Evolutionary conservation across 106 monocot species (phyloP).

Genomic region (Vanilla planifolia): DNA sequence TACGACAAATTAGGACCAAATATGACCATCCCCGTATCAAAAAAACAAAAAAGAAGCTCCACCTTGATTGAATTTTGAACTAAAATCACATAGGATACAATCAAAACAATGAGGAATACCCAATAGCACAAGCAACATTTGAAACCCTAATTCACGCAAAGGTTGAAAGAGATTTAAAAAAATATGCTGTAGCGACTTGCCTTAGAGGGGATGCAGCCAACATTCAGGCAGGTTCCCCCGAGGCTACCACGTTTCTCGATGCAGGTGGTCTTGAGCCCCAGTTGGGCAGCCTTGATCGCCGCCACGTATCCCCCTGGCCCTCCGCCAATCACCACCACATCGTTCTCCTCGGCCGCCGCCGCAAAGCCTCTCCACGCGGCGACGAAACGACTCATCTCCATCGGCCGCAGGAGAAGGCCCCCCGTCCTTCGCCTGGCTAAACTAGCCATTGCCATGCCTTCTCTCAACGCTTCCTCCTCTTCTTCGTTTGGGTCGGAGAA

Average conservation of each 20-base stretch:
- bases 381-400: background rate
- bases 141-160: background rate
- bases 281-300: conserved; percentile 75
- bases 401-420: conserved; percentile 1
- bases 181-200: no score
- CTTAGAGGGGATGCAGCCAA: conserved; percentile 83
- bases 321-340: conserved; percentile 69
- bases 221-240: conserved; percentile 74
- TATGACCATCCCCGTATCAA: no score
- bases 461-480: background rate
- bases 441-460: conserved; percentile 50
- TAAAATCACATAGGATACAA: background rate
- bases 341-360: conserved; percentile 51
- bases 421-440: conserved; percentile 30
- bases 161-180: background rate
- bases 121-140: background rate
- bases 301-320: conserved; percentile 76
- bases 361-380: conserved; percentile 11
- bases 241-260: conserved; percentile 71
- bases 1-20: no score
- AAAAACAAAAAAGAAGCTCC: no score
- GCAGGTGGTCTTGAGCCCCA: conserved; percentile 76
- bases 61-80: background rate
- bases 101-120: background rate
- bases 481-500: background rate